Conservation (phyloP, 768 basidiomycete genomes). For the Tricholoma furcatifolium region DNA sequence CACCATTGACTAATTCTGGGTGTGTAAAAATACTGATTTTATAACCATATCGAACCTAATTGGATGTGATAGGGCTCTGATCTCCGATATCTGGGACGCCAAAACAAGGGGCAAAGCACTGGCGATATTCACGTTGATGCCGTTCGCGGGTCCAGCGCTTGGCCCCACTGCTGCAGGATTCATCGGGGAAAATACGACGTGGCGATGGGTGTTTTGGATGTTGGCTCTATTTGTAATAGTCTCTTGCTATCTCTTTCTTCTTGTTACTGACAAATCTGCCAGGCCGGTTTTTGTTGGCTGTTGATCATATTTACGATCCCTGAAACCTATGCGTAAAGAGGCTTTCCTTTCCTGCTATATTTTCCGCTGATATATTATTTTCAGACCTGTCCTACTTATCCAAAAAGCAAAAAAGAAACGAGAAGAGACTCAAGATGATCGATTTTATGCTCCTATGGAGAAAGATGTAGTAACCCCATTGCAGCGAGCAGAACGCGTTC, state of each 20-base stretch:
- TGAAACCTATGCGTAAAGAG: conserved; percentile 60
- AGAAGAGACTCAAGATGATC: conserved; percentile 48
- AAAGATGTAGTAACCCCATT: conserved; percentile 32
- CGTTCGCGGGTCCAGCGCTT: conserved; percentile 66
- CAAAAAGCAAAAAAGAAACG: conserved; percentile 49
- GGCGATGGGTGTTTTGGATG: conserved; percentile 72
- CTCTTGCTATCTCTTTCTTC: neutral
- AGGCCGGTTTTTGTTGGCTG: conserved; percentile 51
- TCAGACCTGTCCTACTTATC: conserved; percentile 55
- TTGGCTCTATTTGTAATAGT: conserved; percentile 54
- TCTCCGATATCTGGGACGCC: conserved; percentile 64
- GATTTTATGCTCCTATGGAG: conserved; percentile 55
- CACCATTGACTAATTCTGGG: conserved; percentile 71
- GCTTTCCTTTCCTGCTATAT: neutral
- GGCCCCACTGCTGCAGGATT: conserved; percentile 56
- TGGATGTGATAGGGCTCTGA: conserved; percentile 36
- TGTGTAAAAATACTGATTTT: conserved; percentile 18
- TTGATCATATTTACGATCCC: conserved; percentile 55
- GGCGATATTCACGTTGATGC: conserved; percentile 60
- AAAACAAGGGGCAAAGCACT: conserved; percentile 62
- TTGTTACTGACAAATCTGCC: neutral
- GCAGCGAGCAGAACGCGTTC: conserved; percentile 42
- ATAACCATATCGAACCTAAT: neutral
- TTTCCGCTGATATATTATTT: neutral
- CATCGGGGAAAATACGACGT: conserved; percentile 43